phyloP scores from a whole-genome alignment of 441 rosid species.

The Melastoma candidum region DNA sequence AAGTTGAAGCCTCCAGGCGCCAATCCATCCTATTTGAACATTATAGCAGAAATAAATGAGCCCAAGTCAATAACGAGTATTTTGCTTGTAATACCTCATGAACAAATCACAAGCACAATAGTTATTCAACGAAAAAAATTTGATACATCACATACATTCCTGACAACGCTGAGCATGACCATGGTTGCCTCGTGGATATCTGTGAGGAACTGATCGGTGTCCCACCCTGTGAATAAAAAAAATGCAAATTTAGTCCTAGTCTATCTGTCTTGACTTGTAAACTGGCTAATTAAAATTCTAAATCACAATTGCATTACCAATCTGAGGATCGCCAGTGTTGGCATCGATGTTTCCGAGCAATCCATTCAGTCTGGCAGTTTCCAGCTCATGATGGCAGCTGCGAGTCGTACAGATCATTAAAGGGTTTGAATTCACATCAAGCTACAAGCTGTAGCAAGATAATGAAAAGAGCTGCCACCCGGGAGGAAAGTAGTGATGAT shows the following conservation, averaged over 20 bases:
- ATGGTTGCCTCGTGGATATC: conserved; percentile 85
- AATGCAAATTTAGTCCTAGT: conserved; percentile 2
- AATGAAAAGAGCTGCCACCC: neutral
- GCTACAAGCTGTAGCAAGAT: neutral
- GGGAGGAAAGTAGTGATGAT: neutral
- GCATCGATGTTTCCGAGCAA: conserved; percentile 92
- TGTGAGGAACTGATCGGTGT: conserved; percentile 90
- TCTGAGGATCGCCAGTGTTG: conserved; percentile 94
- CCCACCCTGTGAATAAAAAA: conserved; percentile 65
- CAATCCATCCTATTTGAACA: conserved; percentile 55
- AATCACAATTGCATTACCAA: conserved; percentile 29
- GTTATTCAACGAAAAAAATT: neutral
- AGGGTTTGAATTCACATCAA: neutral
- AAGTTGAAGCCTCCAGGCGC: conserved; percentile 99
- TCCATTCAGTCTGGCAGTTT: conserved; percentile 91
- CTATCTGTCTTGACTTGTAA: too few relatives aligned
- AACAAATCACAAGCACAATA: too few relatives aligned
- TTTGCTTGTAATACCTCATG: too few relatives aligned
- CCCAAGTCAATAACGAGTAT: conserved; percentile 1
- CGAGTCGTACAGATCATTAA: neutral
- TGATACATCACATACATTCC: conserved; percentile 42
- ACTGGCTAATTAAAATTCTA: too few relatives aligned
- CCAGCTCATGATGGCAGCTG: conserved; percentile 97
- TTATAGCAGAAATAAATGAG: conserved; percentile 2
- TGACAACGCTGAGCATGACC: conserved; percentile 86